Conservation (phyloP, 1,139 yeast genomes). For the Scheffersomyces cryptocercus region DNA sequence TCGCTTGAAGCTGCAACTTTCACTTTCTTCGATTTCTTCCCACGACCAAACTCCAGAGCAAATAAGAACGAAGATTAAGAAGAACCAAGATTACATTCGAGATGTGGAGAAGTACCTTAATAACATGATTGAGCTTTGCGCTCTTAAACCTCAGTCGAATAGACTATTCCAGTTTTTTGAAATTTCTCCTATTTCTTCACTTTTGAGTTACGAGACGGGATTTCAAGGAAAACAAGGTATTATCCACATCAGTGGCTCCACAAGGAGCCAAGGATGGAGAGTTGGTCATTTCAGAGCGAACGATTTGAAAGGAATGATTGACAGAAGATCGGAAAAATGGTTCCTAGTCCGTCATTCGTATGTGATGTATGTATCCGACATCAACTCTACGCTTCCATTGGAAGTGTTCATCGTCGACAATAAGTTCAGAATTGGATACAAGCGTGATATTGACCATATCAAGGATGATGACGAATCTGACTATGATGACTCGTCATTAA, state of each 20-base stretch:
- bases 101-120: constrained; percentile 65
- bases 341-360: constrained; percentile 82
- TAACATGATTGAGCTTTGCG: constrained; percentile 56
- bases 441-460: constrained; percentile 41
- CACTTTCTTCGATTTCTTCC: constrained; percentile 26
- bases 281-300: constrained; percentile 84
- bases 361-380: constrained; percentile 80
- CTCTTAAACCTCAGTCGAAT: constrained; percentile 79
- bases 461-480: constrained; percentile 47
- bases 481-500: constrained; percentile 42
- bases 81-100: constrained; percentile 38
- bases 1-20: constrained; percentile 31
- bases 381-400: constrained; percentile 81
- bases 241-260: constrained; percentile 75
- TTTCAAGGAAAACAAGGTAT: constrained; percentile 89
- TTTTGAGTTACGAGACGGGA: constrained; percentile 80
- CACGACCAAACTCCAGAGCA: constrained; percentile 35
- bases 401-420: constrained; percentile 89
- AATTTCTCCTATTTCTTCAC: constrained; percentile 81
- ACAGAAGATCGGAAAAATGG: constrained; percentile 92
- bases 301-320: constrained; percentile 82
- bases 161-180: constrained; percentile 84
- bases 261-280: constrained; percentile 92
- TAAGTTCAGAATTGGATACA: constrained; percentile 56
- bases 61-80: constrained; percentile 20